Evolutionary conservation across 108 stramenopile genomes (phyloP).

Genomic region (Aurantiochytrium sp.): DNA sequence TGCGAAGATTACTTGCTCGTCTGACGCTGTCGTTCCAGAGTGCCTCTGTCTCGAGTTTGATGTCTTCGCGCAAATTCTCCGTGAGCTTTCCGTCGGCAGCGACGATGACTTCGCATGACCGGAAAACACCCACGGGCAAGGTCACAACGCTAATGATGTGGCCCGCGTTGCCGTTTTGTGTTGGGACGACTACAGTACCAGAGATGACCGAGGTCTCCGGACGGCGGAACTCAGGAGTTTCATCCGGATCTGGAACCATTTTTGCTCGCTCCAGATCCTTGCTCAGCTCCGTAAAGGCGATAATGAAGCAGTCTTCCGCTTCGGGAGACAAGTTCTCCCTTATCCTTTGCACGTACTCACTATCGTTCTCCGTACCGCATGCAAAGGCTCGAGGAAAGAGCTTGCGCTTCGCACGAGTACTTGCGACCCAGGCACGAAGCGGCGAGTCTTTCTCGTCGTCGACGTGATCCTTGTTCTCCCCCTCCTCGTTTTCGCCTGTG

Average conservation of each 20-base stretch:
- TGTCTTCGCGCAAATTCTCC: too few relatives aligned
- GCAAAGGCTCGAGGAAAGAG: not conserved
- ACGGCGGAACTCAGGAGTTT: not conserved
- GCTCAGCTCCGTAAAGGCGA: not conserved
- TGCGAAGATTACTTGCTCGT: too few relatives aligned
- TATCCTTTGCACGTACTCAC: not conserved
- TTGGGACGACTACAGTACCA: not conserved
- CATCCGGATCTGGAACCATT: not conserved
- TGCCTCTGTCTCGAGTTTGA: too few relatives aligned
- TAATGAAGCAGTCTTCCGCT: not conserved
- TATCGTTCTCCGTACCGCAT: not conserved
- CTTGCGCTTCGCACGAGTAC: not conserved
- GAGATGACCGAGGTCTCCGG: not conserved
- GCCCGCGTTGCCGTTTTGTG: not conserved
- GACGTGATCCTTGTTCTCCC: too few relatives aligned
- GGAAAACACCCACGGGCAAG: not conserved
- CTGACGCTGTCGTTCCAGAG: too few relatives aligned
- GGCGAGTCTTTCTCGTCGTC: not conserved
- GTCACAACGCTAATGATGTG: not conserved
- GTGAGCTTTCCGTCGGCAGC: too few relatives aligned
- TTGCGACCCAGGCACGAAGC: not conserved
- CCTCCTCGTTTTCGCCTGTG: too few relatives aligned
- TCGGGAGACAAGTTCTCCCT: not conserved
- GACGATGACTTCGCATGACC: too few relatives aligned
- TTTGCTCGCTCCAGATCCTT: not conserved